Evolutionary conservation across 441 rosid genomes (phyloP), one percentile per base, ranked within the genome.

Genomic region (Biscutella laevigata): DNA sequence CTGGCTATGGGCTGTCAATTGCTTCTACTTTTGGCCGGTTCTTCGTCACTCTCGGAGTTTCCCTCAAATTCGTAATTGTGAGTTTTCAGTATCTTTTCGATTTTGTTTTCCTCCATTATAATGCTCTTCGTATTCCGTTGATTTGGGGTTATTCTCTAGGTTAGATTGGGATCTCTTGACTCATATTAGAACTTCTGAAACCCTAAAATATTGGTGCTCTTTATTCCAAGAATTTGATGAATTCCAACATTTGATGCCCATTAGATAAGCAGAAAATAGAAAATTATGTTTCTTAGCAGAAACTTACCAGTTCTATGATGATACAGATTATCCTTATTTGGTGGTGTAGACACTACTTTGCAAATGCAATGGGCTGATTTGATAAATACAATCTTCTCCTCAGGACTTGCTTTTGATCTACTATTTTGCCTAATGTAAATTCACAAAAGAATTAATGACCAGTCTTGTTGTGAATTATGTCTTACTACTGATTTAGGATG

Each of bases 11-110:
- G 95, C 89, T 10, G 77, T 92, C 54, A 92, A 88, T 68, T 88
- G 97, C 84, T 88, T 92, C 86, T 92, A 88, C 77, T 88, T 92
- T 86, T 88, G 97, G 96, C 98, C 97, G 2, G 98, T 82, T 54
- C 98, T 88, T 62, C 79, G 83, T 45, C 81, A 86, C 71, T 64
- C 79, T 30, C 82, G 88, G 13, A 79, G 86, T 32, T 92, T 88
- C 76, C 96, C 98, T 34, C 78, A 69, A 45, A 72, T 80, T 54
- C 94, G 95, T 46, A 83, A 71, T 40, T 82, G 96, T 91, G 68
- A 66, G 70, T 40, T 43, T 25, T 16, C 58, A 46, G 27, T 51
- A 36, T 36, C 26, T 27, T 54, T 41, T 16, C 10, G 12, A 16
- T 29, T 58, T 37, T 3, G 26, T 36, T 20, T 24, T 29, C 17